Evolutionary conservation across 2,329 filamentous ascomycete species (phyloP).

Genomic region (Scortechinia acanthostroma): DNA sequence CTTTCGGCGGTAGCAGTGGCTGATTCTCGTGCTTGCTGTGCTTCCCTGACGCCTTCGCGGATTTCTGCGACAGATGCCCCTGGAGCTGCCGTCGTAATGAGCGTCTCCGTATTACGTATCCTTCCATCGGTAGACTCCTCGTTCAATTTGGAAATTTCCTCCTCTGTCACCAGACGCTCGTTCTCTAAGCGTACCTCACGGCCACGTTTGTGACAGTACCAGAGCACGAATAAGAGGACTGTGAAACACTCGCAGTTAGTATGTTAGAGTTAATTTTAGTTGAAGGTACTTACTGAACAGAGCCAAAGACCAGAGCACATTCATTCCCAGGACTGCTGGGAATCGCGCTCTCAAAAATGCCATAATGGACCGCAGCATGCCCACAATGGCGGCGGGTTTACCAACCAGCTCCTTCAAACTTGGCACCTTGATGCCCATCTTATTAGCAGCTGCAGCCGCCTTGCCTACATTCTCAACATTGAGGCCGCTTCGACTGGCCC

Average conservation of each 20-base stretch:
- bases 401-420: slow-evolving; percentile 50
- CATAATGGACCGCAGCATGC: slow-evolving; percentile 52
- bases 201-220: slow-evolving; percentile 65
- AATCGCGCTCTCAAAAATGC: slow-evolving; percentile 55
- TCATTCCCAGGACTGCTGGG: slow-evolving; percentile 54
- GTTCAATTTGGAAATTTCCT: slow-evolving; percentile 29
- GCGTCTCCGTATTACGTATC: slow-evolving; percentile 21
- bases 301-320: slow-evolving; percentile 56
- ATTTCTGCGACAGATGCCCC: slow-evolving; percentile 27
- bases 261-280: not conserved
- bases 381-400: slow-evolving; percentile 52
- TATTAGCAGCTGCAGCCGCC: slow-evolving; percentile 32
- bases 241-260: slow-evolving; percentile 6
- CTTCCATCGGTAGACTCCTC: slow-evolving; percentile 19
- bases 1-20: slow-evolving; percentile 3
- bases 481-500: slow-evolving; percentile 31
- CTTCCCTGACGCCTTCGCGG: slow-evolving; percentile 20
- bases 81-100: slow-evolving; percentile 27
- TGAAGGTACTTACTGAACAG: slow-evolving; percentile 44
- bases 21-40: not conserved
- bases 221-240: slow-evolving; percentile 61
- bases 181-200: slow-evolving; percentile 51
- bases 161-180: slow-evolving; percentile 36
- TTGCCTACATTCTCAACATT: slow-evolving; percentile 33
- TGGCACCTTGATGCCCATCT: slow-evolving; percentile 43